Evolutionary conservation across 2,329 filamentous ascomycete genomes (phyloP).

Genomic region (Colletotrichum navitas): DNA sequence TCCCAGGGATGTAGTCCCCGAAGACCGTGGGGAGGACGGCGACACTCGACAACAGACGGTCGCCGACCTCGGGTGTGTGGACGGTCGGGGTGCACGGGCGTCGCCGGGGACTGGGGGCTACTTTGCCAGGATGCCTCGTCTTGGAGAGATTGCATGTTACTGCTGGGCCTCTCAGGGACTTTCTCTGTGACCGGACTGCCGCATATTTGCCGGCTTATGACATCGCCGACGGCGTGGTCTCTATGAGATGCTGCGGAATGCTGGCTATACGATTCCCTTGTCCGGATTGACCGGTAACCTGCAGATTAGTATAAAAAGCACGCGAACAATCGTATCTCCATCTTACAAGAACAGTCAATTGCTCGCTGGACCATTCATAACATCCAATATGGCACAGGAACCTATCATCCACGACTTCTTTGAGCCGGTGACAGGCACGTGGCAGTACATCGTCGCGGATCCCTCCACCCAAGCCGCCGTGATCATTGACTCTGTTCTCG

Average conservation of each 20-base stretch:
- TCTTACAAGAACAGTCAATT: neutral
- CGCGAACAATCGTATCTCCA: neutral
- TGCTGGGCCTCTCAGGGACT: conserved; percentile 15
- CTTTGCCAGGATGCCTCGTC: conserved; percentile 19
- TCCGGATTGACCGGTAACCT: neutral
- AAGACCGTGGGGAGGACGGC: neutral
- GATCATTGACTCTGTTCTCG: conserved; percentile 70
- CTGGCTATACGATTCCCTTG: neutral
- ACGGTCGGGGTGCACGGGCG: conserved; percentile 30
- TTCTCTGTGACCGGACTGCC: neutral
- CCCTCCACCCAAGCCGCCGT: conserved; percentile 57
- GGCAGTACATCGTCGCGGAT: conserved; percentile 68
- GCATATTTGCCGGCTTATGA: neutral
- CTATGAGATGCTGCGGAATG: neutral
- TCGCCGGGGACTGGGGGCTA: conserved; percentile 24
- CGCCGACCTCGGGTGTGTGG: conserved; percentile 31
- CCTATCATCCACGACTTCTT: conserved; percentile 55
- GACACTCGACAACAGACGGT: conserved; percentile 23
- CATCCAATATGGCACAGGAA: conserved; percentile 40
- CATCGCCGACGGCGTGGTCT: neutral
- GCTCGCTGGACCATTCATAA: neutral
- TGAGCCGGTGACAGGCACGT: conserved; percentile 59
- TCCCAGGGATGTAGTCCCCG: conserved; percentile 1
- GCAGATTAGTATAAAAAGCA: neutral
- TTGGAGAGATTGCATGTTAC: neutral